Evolutionary conservation across 225 moss, liverwort and hornwort genomes (phyloP).

Genomic region (Polytrichum formosum): DNA sequence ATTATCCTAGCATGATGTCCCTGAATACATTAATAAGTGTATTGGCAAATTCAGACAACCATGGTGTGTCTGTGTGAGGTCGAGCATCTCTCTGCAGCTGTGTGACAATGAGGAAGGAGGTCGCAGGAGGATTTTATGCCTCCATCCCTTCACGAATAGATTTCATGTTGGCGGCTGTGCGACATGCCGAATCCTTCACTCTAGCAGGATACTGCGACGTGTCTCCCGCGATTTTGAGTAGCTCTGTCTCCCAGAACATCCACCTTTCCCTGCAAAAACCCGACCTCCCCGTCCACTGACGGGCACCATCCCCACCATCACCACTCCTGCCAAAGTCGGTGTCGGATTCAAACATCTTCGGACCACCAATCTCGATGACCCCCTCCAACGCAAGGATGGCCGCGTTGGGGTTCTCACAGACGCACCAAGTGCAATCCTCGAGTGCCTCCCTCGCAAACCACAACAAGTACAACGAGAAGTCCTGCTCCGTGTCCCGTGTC

Average conservation of each 20-base stretch:
- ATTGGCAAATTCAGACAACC: too few species aligned
- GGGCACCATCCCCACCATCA: not conserved
- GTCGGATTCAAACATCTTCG: not conserved
- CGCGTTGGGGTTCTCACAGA: not conserved
- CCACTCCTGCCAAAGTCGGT: not conserved
- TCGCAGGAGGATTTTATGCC: not conserved
- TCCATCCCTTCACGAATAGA: constrained; percentile 1
- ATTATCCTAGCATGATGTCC: too few species aligned
- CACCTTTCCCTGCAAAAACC: constrained; percentile 3
- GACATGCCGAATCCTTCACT: not conserved
- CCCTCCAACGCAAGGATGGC: not conserved
- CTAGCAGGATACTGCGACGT: not conserved
- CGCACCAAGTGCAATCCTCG: constrained; percentile 1
- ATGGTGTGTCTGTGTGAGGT: too few species aligned
- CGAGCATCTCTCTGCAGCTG: too few species aligned
- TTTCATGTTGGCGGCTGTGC: not conserved
- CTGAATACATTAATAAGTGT: too few species aligned
- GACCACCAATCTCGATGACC: not conserved
- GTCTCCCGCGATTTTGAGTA: not conserved
- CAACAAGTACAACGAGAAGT: not conserved
- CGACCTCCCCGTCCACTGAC: not conserved
- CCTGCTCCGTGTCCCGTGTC: constrained; percentile 3
- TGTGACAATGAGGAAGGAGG: too few species aligned
- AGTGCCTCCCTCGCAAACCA: constrained; percentile 5
- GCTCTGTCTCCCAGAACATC: not conserved